Conservation (phyloP, 352 stramenopile genomes). For the Aphanomyces stellatus region DNA sequence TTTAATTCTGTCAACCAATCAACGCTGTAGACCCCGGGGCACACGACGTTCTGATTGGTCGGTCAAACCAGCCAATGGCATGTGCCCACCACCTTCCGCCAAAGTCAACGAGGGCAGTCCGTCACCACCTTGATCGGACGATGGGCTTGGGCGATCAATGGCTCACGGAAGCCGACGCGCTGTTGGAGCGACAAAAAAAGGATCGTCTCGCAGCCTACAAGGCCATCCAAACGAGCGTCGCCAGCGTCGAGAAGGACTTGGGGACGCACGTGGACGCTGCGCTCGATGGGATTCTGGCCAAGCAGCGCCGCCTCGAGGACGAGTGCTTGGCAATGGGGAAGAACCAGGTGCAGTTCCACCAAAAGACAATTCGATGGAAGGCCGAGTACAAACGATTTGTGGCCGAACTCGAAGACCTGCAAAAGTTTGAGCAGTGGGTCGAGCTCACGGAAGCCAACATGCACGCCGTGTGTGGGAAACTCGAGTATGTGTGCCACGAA, state of each 20-base stretch:
- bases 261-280: neutral
- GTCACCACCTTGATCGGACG: neutral
- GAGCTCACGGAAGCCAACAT: slow-evolving; percentile 6
- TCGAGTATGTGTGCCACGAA: slow-evolving; percentile 19
- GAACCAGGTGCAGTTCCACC: slow-evolving; percentile 4
- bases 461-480: slow-evolving; percentile 7
- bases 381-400: slow-evolving; percentile 16
- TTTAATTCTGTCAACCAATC: neutral
- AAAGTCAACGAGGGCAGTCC: no score
- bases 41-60: neutral
- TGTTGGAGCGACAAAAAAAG: slow-evolving; percentile 1
- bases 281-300: slow-evolving; percentile 3
- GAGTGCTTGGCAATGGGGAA: slow-evolving; percentile 11
- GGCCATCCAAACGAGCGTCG: neutral
- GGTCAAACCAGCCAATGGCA: neutral
- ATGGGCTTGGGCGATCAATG: neutral
- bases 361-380: slow-evolving; percentile 19
- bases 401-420: neutral
- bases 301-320: slow-evolving; percentile 3
- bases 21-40: no score
- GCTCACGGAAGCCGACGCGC: neutral
- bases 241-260: neutral
- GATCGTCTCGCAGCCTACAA: neutral
- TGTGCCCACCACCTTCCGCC: neutral
- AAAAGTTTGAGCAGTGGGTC: slow-evolving; percentile 10